Conservation (phyloP, 495 filamentous ascomycete species). For the Daldinia bambusicola region DNA sequence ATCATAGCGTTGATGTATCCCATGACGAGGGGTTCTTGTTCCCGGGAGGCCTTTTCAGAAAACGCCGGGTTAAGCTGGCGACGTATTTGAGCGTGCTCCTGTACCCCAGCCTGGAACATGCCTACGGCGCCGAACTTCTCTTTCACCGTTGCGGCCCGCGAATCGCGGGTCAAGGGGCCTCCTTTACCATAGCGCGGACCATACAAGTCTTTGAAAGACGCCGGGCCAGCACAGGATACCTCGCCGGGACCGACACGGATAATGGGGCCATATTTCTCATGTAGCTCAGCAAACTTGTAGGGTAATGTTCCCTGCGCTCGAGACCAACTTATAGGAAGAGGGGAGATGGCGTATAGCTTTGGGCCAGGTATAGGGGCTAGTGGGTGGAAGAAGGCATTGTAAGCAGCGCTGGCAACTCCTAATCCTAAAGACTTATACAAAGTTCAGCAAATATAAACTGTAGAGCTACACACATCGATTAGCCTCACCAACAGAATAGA, state of each 20-base stretch:
- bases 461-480: background rate
- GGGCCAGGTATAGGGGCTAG: slow-evolving; percentile 55
- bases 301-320: slow-evolving; percentile 35
- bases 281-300: slow-evolving; percentile 51
- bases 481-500: slow-evolving; percentile 26
- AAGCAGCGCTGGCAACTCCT: slow-evolving; percentile 39
- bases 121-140: slow-evolving; percentile 27
- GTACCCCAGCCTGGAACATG: slow-evolving; percentile 46
- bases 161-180: slow-evolving; percentile 52
- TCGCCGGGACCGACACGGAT: slow-evolving; percentile 55
- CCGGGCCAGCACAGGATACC: slow-evolving; percentile 31
- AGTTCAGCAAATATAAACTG: slow-evolving; percentile 16
- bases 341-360: slow-evolving; percentile 41
- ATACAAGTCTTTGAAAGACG: slow-evolving; percentile 37
- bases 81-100: slow-evolving; percentile 54
- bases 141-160: slow-evolving; percentile 44
- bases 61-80: slow-evolving; percentile 61
- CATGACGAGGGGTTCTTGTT: slow-evolving; percentile 57
- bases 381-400: slow-evolving; percentile 56
- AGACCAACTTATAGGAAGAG: slow-evolving; percentile 43
- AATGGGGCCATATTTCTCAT: slow-evolving; percentile 57
- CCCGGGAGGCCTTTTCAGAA: slow-evolving; percentile 57
- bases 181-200: slow-evolving; percentile 39
- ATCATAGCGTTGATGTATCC: slow-evolving; percentile 59
- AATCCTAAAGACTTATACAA: slow-evolving; percentile 13